Evolutionary conservation across 1,139 yeast species (phyloP).

Genomic region (Yarrowia galli): DNA sequence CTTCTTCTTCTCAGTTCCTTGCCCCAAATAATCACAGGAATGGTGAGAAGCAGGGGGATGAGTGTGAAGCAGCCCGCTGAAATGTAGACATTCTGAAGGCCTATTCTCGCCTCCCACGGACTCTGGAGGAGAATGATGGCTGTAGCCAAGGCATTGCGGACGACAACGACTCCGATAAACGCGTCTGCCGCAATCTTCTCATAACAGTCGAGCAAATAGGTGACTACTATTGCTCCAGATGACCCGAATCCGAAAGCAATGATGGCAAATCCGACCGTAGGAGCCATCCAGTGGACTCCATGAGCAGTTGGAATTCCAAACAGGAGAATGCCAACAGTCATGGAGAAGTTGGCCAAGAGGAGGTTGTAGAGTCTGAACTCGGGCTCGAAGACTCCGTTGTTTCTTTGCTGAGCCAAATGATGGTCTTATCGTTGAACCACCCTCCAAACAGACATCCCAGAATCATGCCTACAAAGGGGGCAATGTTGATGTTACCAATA

Average conservation of each 20-base stretch:
- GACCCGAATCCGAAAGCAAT: background rate
- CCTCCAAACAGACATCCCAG: background rate
- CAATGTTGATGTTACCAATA: conserved; percentile 5
- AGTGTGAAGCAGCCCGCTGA: background rate
- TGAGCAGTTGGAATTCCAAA: background rate
- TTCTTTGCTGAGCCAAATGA: conserved; percentile 1
- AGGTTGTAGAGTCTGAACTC: conserved; percentile 18
- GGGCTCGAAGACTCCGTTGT: conserved; percentile 2
- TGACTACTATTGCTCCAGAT: background rate
- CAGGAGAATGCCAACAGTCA: background rate
- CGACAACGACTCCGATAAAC: background rate
- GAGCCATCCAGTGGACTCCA: conserved; percentile 5
- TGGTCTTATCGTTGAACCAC: conserved; percentile 1
- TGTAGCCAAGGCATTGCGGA: background rate
- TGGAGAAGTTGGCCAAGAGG: background rate
- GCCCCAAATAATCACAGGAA: background rate
- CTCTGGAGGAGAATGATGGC: background rate
- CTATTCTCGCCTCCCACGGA: background rate
- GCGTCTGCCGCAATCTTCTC: background rate
- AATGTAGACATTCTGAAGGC: background rate
- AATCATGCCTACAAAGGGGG: background rate
- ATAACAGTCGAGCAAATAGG: background rate
- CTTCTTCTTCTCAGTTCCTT: background rate
- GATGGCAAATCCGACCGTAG: background rate
- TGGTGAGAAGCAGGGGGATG: background rate